Evolutionary conservation across 495 filamentous ascomycete species (phyloP), one percentile per base, ranked within the genome.

Genomic region (Podospora pseudoanserina): DNA sequence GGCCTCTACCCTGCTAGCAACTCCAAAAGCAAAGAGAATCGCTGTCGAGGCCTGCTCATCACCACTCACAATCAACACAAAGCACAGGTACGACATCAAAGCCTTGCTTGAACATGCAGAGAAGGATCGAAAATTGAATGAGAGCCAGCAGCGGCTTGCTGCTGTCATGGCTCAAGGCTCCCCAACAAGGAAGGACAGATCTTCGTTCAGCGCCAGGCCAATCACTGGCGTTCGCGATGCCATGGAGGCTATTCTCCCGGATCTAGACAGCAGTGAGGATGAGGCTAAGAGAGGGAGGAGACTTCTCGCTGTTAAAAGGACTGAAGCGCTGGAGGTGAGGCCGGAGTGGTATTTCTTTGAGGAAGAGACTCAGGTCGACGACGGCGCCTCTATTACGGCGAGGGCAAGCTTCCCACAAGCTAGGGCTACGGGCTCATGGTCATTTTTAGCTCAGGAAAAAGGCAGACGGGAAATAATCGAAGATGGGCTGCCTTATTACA

Each of bases 311-410:
- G 84, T 96, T 44, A 85, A 87, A 70, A 85, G 93, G 70, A 94
- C 91, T 9, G 90, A 93, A 66, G 89, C 89, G 11, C 84, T 88
- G 54, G 83, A 85, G 18, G 72, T 84, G 16, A 83, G 85, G 20
- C 86, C 83, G 54, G 75, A 81, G 19, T 94, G 87, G 85, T 87
- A 86, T 62, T 95, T 96, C 75, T 91, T 92, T 70, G 80, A 84
- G 23, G 65, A 70, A 6, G 74, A 78, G 59, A 66, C 70, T 16
- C 59, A 61, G 2, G n/a, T 54, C 13, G 54, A 57, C 18, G 54
- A 67, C 18, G 49, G 49, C 19, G 39, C 44, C 5, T 64, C 65
- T 6, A 60, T 83, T 79, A 60, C 78, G 76, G 67, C 68, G 70
- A 58, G 71, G 65, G 74, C 34, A 70, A 77, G 67, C 23, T 81